Base-by-base conservation (phyloP, 805 yeast species). In the Diddensiella santjacobensis region DNA sequence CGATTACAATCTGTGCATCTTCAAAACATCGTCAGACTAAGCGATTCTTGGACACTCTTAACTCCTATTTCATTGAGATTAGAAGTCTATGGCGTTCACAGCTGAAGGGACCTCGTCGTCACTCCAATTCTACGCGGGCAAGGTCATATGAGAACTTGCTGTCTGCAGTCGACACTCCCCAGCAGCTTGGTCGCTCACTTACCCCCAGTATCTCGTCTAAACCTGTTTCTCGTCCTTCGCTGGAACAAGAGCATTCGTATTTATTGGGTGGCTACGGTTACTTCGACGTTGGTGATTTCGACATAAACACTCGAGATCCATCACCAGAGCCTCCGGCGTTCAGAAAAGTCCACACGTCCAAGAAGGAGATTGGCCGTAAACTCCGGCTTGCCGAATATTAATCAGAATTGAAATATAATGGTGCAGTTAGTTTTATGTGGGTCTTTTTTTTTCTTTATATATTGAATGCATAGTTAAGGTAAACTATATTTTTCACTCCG, bases 1-100 rank as follows among this genome's bases (percentile, higher is more conserved):
- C 87, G 18, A 79, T 89, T 22, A 79, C 89, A 1, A 77, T 89
- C 6, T 87, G 95, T 44, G 84, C 86, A 3, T 81, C 93, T 22
- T 87, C 96, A 11, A 89, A 87, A 67, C 90, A 84, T 66, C 75
- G 96, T 48, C 97, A 89, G 69, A 87, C 96, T 0, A 74, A 77
- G 54, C 74, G 97, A 59, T 86, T 86, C 57, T 71, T 78, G 59
- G 84, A 77, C 59, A 87, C 87, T 22, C 76, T 82, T 65, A 76
- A 75, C 57, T 78, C 79, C 52, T 85, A 78, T 54, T 73, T 78
- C 51, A 69, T 71, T 58, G 91, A 81, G 57, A 74, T 80, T 71
- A 66, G 72, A 68, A 56, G 75, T 71, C 55, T 75, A 71, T 60
- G 69, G 60, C 36, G 40, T 36, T 22, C 45, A 19, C 43, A 36